These are phyloP conservation scores for Phyllosticta citribraziliensis DNA, from an alignment of 2,329 filamentous ascomycete genomes.

Conservation along the genomic window DNA sequence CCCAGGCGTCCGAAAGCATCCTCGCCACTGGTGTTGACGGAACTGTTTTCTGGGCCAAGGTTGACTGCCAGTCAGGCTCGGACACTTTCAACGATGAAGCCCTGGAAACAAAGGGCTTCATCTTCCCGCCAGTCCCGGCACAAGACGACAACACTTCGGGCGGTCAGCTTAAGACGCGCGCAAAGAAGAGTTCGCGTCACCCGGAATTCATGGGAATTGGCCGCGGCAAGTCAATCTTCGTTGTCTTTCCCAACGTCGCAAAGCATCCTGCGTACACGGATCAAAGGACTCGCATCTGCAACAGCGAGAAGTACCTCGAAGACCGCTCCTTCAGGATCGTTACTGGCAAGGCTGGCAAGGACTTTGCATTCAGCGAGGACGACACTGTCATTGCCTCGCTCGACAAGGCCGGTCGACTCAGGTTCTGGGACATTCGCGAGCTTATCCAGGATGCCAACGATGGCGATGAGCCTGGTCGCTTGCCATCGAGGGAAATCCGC, in stretches of 20 bases:
- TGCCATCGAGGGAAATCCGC: slow-evolving; percentile 59
- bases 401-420: slow-evolving; percentile 91
- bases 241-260: slow-evolving; percentile 58
- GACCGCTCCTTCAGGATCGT: slow-evolving; percentile 88
- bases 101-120: slow-evolving; percentile 76
- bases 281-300: slow-evolving; percentile 51
- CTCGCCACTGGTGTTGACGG: slow-evolving; percentile 91
- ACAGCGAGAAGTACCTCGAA: slow-evolving; percentile 78
- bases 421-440: slow-evolving; percentile 94
- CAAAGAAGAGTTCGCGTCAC: slow-evolving; percentile 78
- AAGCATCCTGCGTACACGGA: slow-evolving; percentile 42
- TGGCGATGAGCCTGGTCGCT: slow-evolving; percentile 14
- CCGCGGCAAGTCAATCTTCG: slow-evolving; percentile 89
- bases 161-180: slow-evolving; percentile 89
- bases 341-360: slow-evolving; percentile 95
- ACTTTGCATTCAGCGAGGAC: slow-evolving; percentile 96
- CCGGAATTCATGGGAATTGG: slow-evolving; percentile 93
- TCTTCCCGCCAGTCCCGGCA: slow-evolving; percentile 75
- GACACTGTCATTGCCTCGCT: slow-evolving; percentile 89
- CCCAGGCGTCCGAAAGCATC: slow-evolving; percentile 62
- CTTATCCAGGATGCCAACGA: slow-evolving; percentile 41
- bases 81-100: slow-evolving; percentile 71
- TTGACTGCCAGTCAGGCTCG: slow-evolving; percentile 50
- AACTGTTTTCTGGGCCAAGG: slow-evolving; percentile 88
- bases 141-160: slow-evolving; percentile 87